A percentile compares a stretch with the other conserved stretches of the same genome.
Conservation (phyloP, 257 asterid species). For the Solanum chiquidenum region DNA sequence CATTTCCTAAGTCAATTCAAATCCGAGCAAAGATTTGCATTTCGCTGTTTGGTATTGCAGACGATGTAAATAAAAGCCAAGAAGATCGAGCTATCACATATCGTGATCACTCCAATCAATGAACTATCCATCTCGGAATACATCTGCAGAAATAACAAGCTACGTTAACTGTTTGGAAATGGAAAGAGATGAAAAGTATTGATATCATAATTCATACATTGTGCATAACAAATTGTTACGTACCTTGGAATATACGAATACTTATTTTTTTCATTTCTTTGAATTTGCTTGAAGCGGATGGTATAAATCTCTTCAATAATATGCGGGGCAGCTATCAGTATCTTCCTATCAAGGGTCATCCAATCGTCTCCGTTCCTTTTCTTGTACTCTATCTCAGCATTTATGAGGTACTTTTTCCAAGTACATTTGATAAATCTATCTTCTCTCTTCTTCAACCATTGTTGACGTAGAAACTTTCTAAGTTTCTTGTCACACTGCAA, state of each 20-base stretch:
- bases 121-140: not conserved
- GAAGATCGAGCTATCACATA: not conserved
- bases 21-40: not conserved
- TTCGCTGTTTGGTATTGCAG: no score
- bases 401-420: not conserved
- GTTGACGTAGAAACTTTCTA: not conserved
- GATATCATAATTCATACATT: not conserved
- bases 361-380: not conserved
- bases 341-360: not conserved
- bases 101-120: not conserved
- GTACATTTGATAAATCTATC: not conserved
- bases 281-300: not conserved
- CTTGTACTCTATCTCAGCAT: not conserved
- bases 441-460: not conserved
- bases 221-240: not conserved
- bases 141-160: not conserved
- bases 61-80: no score
- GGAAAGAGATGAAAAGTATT: not conserved
- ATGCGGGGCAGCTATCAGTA: fast-evolving
- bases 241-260: not conserved
- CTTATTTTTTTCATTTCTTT: not conserved
- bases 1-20: not conserved
- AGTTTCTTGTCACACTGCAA: not conserved
- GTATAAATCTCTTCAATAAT: not conserved
- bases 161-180: not conserved